These are phyloP conservation scores for Hypoxylon sp. DNA, from an alignment of 2,329 filamentous ascomycete species.

Conservation along the genomic window DNA sequence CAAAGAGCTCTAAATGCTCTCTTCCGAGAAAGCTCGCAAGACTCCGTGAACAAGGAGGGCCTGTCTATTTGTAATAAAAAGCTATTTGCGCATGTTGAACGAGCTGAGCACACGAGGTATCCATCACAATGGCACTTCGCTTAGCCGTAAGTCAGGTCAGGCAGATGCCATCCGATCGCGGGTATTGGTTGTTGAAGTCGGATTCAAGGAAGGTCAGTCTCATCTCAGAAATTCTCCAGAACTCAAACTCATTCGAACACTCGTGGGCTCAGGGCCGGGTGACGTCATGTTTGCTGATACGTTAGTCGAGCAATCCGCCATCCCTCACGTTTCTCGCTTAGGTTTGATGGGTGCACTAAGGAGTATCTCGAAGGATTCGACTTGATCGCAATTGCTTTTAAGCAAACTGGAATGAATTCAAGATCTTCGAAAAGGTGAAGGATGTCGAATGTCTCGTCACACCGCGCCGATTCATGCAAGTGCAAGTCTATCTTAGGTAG, in stretches of 20 bases:
- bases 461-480: too few relatives aligned
- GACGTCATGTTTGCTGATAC: slow-evolving; percentile 63
- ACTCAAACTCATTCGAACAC: slow-evolving; percentile 58
- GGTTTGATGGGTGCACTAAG: slow-evolving; percentile 58
- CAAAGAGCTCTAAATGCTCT: slow-evolving; percentile 56
- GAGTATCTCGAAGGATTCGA: slow-evolving; percentile 59
- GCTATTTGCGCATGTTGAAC: not conserved
- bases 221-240: slow-evolving; percentile 65
- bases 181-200: slow-evolving; percentile 63
- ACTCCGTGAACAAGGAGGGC: too few relatives aligned
- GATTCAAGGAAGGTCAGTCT: slow-evolving; percentile 66
- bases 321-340: slow-evolving; percentile 59
- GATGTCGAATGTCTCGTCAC: too few relatives aligned
- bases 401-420: slow-evolving; percentile 60
- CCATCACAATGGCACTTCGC: not conserved
- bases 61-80: too few relatives aligned
- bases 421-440: slow-evolving; percentile 55
- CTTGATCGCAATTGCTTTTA: slow-evolving; percentile 61
- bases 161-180: slow-evolving; percentile 44
- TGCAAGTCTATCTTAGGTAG: too few relatives aligned
- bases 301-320: slow-evolving; percentile 59
- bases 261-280: slow-evolving; percentile 57
- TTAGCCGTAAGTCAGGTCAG: not conserved
- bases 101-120: not conserved
- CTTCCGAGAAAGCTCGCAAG: slow-evolving; percentile 27